phyloP scores from a whole-genome alignment of 306 rosid species.

The Myrica gale region DNA sequence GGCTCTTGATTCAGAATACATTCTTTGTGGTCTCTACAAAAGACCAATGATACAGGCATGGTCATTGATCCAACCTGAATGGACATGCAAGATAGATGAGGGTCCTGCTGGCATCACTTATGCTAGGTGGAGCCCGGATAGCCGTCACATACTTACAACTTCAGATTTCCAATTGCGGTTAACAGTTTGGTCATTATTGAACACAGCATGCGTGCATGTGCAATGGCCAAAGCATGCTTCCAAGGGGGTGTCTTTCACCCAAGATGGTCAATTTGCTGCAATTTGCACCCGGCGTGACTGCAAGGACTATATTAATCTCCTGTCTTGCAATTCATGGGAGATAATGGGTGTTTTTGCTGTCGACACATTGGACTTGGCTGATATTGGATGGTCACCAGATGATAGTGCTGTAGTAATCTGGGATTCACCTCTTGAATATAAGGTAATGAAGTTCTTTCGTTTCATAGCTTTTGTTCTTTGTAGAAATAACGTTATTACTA shows the following conservation, averaged over 20 bases:
- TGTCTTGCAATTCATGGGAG: conserved; percentile 96
- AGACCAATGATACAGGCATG: conserved; percentile 98
- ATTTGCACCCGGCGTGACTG: conserved; percentile 95
- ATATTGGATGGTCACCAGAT: conserved; percentile 96
- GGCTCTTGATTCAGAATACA: conserved; percentile 96
- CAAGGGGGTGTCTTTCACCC: conserved; percentile 88
- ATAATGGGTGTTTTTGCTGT: conserved; percentile 86
- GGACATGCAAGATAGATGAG: conserved; percentile 99
- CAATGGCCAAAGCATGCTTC: conserved; percentile 96
- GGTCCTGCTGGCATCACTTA: conserved; percentile 96
- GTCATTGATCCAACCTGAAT: conserved; percentile 94
- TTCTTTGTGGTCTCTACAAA: conserved; percentile 92
- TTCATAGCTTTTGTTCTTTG: conserved; percentile 16
- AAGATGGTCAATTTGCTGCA: conserved; percentile 91
- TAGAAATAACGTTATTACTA: neutral
- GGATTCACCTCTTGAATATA: conserved; percentile 96
- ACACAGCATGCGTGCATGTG: conserved; percentile 94
- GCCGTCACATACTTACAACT: conserved; percentile 96
- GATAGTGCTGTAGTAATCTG: conserved; percentile 94
- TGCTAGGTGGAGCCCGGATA: conserved; percentile 99
- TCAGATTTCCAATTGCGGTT: conserved; percentile 91
- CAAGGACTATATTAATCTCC: conserved; percentile 80
- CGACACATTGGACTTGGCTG: conserved; percentile 90
- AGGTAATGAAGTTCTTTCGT: conserved; percentile 45
- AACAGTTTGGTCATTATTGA: conserved; percentile 90